phyloP scores from a whole-genome alignment of 305 asterid genomes.

The Galium porrigens region DNA sequence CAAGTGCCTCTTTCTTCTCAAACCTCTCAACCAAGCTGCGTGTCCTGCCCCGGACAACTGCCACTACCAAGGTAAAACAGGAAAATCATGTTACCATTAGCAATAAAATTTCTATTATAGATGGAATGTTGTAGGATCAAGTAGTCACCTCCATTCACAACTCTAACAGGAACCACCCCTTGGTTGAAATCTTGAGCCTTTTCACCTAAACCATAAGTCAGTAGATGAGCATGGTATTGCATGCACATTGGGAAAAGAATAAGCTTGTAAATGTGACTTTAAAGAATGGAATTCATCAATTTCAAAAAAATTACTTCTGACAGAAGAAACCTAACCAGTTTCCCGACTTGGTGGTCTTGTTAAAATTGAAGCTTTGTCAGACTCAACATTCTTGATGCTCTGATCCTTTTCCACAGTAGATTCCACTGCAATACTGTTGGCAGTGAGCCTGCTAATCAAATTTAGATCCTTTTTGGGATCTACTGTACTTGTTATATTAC shows the following conservation, averaged over 20 bases:
- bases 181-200: slow-evolving; percentile 32
- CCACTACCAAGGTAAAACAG: slow-evolving; percentile 40
- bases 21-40: slow-evolving; percentile 92
- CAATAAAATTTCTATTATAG: slow-evolving; percentile 8
- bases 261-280: background rate
- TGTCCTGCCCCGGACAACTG: slow-evolving; percentile 77
- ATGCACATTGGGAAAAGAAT: background rate
- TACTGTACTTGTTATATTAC: slow-evolving; percentile 21
- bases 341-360: slow-evolving; percentile 25
- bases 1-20: slow-evolving; percentile 48
- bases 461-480: slow-evolving; percentile 32
- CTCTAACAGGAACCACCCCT: slow-evolving; percentile 39
- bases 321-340: slow-evolving; percentile 23
- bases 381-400: slow-evolving; percentile 27
- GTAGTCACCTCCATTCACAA: slow-evolving; percentile 78
- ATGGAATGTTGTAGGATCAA: slow-evolving; percentile 11
- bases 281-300: slow-evolving; percentile 1
- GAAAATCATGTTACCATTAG: slow-evolving; percentile 14
- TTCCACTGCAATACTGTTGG: slow-evolving; percentile 24
- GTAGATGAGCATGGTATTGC: background rate
- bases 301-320: background rate
- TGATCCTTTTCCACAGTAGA: slow-evolving; percentile 26
- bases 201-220: slow-evolving; percentile 30
- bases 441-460: slow-evolving; percentile 27
- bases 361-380: slow-evolving; percentile 32